Base-by-base conservation (phyloP, 1,284 basidiomycete species). In the Ceratobasidium sp. region DNA sequence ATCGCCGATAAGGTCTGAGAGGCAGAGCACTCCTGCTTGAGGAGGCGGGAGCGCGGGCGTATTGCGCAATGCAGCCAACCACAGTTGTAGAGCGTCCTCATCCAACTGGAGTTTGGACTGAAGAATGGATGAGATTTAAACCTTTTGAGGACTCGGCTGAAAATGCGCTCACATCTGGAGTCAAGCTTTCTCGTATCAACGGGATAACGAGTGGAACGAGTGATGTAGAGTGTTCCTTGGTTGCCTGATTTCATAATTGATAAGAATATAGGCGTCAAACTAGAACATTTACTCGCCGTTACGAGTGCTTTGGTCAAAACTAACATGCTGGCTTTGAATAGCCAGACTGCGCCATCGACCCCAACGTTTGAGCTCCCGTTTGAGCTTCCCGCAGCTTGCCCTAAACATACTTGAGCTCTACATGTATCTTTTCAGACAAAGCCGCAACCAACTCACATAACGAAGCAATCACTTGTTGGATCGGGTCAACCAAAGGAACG, bases 241-340 rank as follows among this genome's bases (percentile, higher is more conserved):
- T 82, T 22, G 89, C 85, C 90, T 92, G 58, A 29, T 15, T 15
- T 12, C 3, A 52, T 1, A 25, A 20, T 55, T 69, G 15, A 31
- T 34, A 7, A 47, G 40, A 52, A n/a, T 45, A 34, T 15, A 31
- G 13, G 15, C 49, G 42, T 25, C 6, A 32, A 13, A 25, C 15
- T 13, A 15, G 2, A n/a, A 67, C 8, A 27, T 34, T 20, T 47
- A 76, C 82, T 65, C 74, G 92, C 92, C 73, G 84, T 82, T 3
- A 94, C 82, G 15, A 96, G 79, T 73, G 87, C 90, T 22, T 87
- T 88, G 49, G 93, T 85, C 4, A 91, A 87, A 5, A 83, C 84
- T 2, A 96, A 81, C 3, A 96, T 79, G 1, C 87, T 87, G 1
- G 82, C 83, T 76, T 94, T 95, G 81, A 94, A 91, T 22, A 93